Conservation (phyloP, 768 basidiomycete genomes). For the Agaricus subrufescens region DNA sequence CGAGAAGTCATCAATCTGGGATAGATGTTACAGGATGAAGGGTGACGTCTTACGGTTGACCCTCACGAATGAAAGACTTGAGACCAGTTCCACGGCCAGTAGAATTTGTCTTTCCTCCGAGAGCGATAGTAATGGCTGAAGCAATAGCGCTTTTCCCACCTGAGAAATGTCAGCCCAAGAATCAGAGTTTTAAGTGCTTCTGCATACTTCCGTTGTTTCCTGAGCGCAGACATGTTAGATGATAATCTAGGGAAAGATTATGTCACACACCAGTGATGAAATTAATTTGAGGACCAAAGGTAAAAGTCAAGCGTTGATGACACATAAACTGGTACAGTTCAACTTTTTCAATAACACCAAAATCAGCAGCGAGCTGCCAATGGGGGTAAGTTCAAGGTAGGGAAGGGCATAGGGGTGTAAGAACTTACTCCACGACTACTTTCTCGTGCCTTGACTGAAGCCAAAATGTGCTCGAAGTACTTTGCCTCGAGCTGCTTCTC, state of each 20-base stretch:
- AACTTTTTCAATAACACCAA: conserved; percentile 83
- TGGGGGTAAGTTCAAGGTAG: neutral
- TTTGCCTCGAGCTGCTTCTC: conserved; percentile 9
- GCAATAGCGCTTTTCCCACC: conserved; percentile 95
- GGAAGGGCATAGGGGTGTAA: neutral
- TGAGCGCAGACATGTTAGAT: conserved; percentile 21
- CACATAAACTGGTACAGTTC: conserved; percentile 97
- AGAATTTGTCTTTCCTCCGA: conserved; percentile 89
- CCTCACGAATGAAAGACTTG: conserved; percentile 83
- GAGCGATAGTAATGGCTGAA: conserved; percentile 87
- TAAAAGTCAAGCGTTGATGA: conserved; percentile 78
- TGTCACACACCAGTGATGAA: conserved; percentile 79
- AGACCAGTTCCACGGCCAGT: conserved; percentile 87
- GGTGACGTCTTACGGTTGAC: conserved; percentile 54
- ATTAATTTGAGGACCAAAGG: conserved; percentile 91
- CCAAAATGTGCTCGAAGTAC: conserved; percentile 6
- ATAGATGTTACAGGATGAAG: neutral
- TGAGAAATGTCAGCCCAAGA: conserved; percentile 21
- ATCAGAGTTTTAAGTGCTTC: neutral
- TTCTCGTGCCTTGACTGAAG: conserved; percentile 5
- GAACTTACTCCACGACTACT: neutral
- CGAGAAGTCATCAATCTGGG: neutral
- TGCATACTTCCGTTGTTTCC: conserved; percentile 89
- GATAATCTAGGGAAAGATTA: neutral
- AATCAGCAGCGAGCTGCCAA: conserved; percentile 69